Evolutionary conservation across 805 yeast species (phyloP).

Genomic region (Candida sonorensis): DNA sequence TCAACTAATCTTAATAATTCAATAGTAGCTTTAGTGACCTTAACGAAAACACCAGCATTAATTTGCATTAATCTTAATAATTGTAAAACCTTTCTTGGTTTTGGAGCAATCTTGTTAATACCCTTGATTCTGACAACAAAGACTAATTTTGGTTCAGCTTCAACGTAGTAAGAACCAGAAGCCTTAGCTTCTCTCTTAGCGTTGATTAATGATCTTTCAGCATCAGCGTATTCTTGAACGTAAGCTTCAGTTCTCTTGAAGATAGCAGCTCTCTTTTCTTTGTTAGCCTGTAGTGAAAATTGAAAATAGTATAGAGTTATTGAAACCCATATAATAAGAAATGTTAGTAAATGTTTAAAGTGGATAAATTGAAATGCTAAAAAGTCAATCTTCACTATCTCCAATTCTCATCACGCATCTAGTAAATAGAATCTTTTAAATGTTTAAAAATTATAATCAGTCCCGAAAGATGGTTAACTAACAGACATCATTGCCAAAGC

Average conservation of each 20-base stretch:
- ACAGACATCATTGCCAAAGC: conserved; percentile 65
- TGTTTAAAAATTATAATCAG: too few relatives aligned
- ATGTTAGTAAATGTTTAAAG: conserved; percentile 21
- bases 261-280: conserved; percentile 39
- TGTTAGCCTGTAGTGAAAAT: conserved; percentile 29
- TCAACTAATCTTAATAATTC: conserved; percentile 91
- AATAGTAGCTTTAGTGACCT: conserved; percentile 90
- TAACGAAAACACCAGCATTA: conserved; percentile 92
- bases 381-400: too few relatives aligned
- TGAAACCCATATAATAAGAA: too few relatives aligned
- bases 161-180: conserved; percentile 89
- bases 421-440: too few relatives aligned
- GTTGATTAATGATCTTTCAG: conserved; percentile 78
- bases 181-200: conserved; percentile 95
- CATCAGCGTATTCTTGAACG: conserved; percentile 88
- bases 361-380: too few relatives aligned
- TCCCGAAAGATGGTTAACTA: conserved; percentile 87
- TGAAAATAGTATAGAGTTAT: conserved; percentile 2
- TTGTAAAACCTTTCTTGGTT: conserved; percentile 98
- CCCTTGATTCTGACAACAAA: conserved; percentile 99
- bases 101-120: conserved; percentile 97
- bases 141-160: conserved; percentile 90
- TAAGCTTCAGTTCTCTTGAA: conserved; percentile 95
- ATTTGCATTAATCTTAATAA: conserved; percentile 89
- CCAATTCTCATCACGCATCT: too few relatives aligned